Evolutionary conservation across 2,329 filamentous ascomycete species (phyloP), one percentile per base, ranked within the genome.

Genomic region (Hypoxylon sp.): DNA sequence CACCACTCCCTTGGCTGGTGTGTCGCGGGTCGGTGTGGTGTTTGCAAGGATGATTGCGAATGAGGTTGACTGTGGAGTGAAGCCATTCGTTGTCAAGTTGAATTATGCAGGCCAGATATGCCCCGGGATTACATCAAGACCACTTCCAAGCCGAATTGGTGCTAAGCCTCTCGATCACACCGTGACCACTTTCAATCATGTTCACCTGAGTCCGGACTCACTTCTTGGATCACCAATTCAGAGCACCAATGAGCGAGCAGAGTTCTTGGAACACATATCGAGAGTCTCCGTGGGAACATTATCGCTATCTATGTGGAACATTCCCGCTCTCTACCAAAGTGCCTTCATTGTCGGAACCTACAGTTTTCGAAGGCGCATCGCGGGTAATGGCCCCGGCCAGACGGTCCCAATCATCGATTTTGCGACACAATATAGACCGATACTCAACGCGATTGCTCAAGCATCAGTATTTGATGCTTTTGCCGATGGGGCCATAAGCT

Each of bases 181-280:
- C 13, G 66, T 81, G 6, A 81, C 79, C 4, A 75, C 67, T 2
- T 81, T 81, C 61, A 31, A 75, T 35, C 74, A 80, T 29, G 77
- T 81, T 0, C 68, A 59, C 0, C 73, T 81, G 2, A 59, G 68
- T 2, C 33, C 62, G 1, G 70, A 55, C 0, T 72, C 79, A 1
- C 71, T 81, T 1, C 74, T 81, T 0, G 77, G 79, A 0, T 66
- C 67, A 0, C n/a, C 66, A 0, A 63, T 42, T 22, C 69, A 26
- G 13, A 54, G 74, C 1, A 9, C 54, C 1, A 66, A 78, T 35
- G 54, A 70, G n/a, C 75, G 74, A 6, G 22, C 55, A 0, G 73
- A 74, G 1, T 80, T 81, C 58, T 60, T 79, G 5, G 51, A 47
- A 9, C 66, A 74, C 10, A 77, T 78, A 22, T 63, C 66, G 47